Evolutionary conservation across 2,329 filamentous ascomycete species (phyloP).

Genomic region (Moelleriella libera): DNA sequence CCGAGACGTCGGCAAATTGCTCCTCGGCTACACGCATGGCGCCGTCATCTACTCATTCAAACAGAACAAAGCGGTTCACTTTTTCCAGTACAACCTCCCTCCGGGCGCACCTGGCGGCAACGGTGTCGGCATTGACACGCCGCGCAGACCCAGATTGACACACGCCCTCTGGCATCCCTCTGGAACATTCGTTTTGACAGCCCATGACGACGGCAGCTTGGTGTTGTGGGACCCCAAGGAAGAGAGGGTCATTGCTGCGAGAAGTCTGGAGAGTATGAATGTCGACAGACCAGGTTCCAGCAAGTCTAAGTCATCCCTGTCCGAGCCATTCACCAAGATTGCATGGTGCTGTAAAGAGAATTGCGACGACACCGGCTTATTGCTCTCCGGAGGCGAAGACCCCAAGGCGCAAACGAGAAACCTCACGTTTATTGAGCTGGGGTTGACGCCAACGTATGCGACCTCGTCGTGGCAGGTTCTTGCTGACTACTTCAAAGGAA

Average conservation of each 20-base stretch:
- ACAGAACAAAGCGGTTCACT: conserved; percentile 64
- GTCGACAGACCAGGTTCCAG: conserved; percentile 51
- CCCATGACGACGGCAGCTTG: conserved; percentile 79
- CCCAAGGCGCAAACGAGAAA: conserved; percentile 56
- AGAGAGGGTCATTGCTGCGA: conserved; percentile 67
- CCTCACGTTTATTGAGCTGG: conserved; percentile 80
- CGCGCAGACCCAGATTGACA: conserved; percentile 59
- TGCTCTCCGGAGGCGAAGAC: conserved; percentile 70
- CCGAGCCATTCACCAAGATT: conserved; percentile 64
- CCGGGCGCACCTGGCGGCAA: conserved; percentile 76
- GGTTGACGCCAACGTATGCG: conserved; percentile 75
- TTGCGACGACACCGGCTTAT: conserved; percentile 78
- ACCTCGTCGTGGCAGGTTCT: conserved; percentile 84
- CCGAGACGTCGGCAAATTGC: conserved; percentile 76
- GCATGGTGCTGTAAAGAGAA: conserved; percentile 92
- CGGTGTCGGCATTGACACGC: conserved; percentile 42
- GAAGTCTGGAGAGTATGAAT: conserved; percentile 62
- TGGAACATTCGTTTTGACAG: conserved; percentile 75
- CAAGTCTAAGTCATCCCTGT: conserved; percentile 39
- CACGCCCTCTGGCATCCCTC: conserved; percentile 92
- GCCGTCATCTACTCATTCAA: conserved; percentile 92
- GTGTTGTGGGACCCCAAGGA: conserved; percentile 94
- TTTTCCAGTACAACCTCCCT: conserved; percentile 72
- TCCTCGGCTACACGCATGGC: conserved; percentile 84
- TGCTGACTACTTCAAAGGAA: conserved; percentile 65